phyloP scores from a whole-genome alignment of 805 yeast genomes.

The Cyberlindnera suaveolens region DNA sequence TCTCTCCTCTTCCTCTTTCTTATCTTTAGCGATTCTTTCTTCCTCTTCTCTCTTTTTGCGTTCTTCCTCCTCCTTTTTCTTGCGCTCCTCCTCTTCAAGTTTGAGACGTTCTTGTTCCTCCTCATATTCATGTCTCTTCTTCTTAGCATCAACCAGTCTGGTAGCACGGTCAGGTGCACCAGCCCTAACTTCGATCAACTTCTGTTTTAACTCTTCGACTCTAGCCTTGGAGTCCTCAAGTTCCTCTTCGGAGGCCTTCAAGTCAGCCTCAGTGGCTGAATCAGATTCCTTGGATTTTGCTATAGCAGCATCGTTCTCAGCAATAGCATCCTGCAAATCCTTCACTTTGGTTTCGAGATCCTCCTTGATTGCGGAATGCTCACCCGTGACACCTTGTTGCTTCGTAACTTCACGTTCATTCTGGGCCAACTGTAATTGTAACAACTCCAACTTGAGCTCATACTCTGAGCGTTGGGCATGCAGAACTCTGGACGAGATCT shows the following conservation, averaged over 20 bases:
- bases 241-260: slow-evolving; percentile 15
- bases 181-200: slow-evolving; percentile 19
- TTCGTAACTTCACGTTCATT: slow-evolving; percentile 19
- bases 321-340: slow-evolving; percentile 12
- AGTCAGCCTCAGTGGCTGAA: slow-evolving; percentile 4
- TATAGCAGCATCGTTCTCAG: slow-evolving; percentile 15
- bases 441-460: slow-evolving; percentile 18
- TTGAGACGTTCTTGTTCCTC: slow-evolving; percentile 9
- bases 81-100: slow-evolving; percentile 11
- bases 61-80: slow-evolving; percentile 9
- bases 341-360: slow-evolving; percentile 17
- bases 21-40: slow-evolving; percentile 3
- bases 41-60: slow-evolving; percentile 7
- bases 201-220: slow-evolving; percentile 14
- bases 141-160: slow-evolving; percentile 20
- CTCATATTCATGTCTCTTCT: slow-evolving; percentile 19
- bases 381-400: slow-evolving; percentile 14
- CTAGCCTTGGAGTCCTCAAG: slow-evolving; percentile 11
- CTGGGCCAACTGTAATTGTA: slow-evolving; percentile 20
- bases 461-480: slow-evolving; percentile 24
- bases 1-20: slow-evolving; percentile 11
- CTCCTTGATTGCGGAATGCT: slow-evolving; percentile 11
- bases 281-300: slow-evolving; percentile 12
- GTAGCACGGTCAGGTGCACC: slow-evolving; percentile 15
- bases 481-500: slow-evolving; percentile 20